Conservation (phyloP, 345 rosid genomes). For the Sonneratia alba region DNA sequence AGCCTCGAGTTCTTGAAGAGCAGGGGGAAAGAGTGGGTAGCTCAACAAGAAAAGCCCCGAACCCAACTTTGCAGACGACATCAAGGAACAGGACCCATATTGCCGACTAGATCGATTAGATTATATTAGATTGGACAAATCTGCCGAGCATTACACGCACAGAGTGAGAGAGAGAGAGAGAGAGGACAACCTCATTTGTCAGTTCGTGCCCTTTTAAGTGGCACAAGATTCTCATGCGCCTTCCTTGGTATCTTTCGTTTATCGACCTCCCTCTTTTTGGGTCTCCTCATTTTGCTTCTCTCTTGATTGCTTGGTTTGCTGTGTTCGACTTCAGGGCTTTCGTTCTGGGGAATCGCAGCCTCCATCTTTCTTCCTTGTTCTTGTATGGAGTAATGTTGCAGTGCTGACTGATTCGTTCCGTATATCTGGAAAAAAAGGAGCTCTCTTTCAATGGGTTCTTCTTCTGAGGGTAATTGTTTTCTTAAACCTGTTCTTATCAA, state of each 20-base stretch:
- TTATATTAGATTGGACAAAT: not conserved
- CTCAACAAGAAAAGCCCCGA: too few relatives aligned
- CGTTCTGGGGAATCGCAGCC: too few relatives aligned
- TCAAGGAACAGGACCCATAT: constrained; percentile 3
- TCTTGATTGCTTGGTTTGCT: not conserved
- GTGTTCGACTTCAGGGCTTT: not conserved
- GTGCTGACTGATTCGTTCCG: not conserved
- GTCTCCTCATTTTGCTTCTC: not conserved
- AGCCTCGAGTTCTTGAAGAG: too few relatives aligned
- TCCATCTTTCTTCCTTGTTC: too few relatives aligned
- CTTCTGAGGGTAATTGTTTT: constrained; percentile 4
- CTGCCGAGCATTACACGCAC: not conserved
- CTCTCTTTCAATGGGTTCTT: constrained; percentile 4
- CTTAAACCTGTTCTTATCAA: too few relatives aligned
- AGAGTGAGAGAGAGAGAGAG: too few relatives aligned
- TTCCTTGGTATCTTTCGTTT: not conserved
- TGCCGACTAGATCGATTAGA: not conserved
- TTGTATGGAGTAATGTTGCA: not conserved
- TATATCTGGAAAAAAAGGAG: not conserved
- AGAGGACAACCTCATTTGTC: too few relatives aligned
- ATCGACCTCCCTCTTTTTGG: not conserved
- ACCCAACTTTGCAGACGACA: too few relatives aligned
- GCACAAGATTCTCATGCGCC: not conserved
- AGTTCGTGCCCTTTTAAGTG: not conserved
- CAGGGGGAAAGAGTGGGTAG: not conserved